phyloP scores from a whole-genome alignment of 2,329 filamentous ascomycete species.

The Endoconidiophora polonica region DNA sequence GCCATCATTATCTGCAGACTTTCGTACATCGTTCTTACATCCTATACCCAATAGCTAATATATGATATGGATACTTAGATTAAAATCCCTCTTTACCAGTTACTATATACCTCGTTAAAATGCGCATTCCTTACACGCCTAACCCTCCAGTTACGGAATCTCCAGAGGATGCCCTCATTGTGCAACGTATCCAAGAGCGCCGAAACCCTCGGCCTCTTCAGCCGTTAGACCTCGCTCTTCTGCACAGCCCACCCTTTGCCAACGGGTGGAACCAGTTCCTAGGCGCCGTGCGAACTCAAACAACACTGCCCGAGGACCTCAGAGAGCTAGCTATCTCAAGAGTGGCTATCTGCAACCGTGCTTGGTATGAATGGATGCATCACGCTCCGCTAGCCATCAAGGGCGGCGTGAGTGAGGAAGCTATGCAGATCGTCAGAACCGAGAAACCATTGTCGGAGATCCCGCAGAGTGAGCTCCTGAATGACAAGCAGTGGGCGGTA shows the following conservation, averaged over 20 bases:
- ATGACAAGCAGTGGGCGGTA: constrained; percentile 48
- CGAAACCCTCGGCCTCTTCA: constrained; percentile 55
- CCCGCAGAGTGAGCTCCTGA: constrained; percentile 26
- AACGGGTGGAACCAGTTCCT: constrained; percentile 61
- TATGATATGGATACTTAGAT: not conserved
- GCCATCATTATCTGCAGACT: too few species aligned
- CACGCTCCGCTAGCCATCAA: constrained; percentile 52
- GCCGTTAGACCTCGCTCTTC: constrained; percentile 56
- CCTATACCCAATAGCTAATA: too few species aligned
- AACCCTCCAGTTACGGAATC: constrained; percentile 30
- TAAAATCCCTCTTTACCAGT: not conserved
- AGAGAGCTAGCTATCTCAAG: constrained; percentile 69
- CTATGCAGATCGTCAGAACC: constrained; percentile 28
- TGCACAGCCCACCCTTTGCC: constrained; percentile 58
- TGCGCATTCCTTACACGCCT: constrained; percentile 52
- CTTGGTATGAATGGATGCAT: constrained; percentile 73
- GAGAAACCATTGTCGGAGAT: constrained; percentile 17
- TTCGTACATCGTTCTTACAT: not conserved
- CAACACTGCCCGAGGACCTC: constrained; percentile 34
- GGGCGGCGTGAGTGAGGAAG: constrained; percentile 38
- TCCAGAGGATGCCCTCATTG: constrained; percentile 37
- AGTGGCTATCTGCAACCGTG: constrained; percentile 62
- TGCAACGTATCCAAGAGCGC: constrained; percentile 46
- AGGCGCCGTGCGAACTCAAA: constrained; percentile 42
- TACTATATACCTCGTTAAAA: constrained; percentile 20